Percentiles rank a stretch among this genome's conserved stretches.
Evolutionary conservation across 1,284 basidiomycete genomes (phyloP).

Genomic region (Singerocomus inundabilis): DNA sequence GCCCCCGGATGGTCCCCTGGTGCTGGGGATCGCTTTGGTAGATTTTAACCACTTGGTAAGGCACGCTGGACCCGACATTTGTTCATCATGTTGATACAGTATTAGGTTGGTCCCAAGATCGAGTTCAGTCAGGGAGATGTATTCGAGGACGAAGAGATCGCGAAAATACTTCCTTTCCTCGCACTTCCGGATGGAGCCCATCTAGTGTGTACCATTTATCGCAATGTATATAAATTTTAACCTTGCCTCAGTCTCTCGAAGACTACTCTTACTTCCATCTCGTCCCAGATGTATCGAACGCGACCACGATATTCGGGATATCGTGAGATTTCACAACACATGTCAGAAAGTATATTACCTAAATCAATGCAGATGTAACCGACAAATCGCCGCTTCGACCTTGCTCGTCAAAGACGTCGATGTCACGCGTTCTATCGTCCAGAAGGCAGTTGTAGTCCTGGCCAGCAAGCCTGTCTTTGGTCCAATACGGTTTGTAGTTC

Average conservation of each 20-base stretch:
- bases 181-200: slow-evolving; percentile 97
- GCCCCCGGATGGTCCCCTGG: slow-evolving; percentile 56
- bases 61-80: slow-evolving; percentile 8
- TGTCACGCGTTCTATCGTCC: slow-evolving; percentile 94
- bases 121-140: slow-evolving; percentile 76
- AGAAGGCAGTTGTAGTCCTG: slow-evolving; percentile 96
- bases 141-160: slow-evolving; percentile 78
- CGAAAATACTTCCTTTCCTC: slow-evolving; percentile 89
- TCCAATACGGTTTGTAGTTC: slow-evolving; percentile 62
- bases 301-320: slow-evolving; percentile 89
- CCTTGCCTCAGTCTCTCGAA: slow-evolving; percentile 68
- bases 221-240: slow-evolving; percentile 10
- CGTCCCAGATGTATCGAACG: slow-evolving; percentile 63
- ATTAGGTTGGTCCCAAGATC: slow-evolving; percentile 85
- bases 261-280: slow-evolving; percentile 98
- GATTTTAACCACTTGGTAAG: slow-evolving; percentile 89
- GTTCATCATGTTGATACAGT: slow-evolving; percentile 16
- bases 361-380: slow-evolving; percentile 72
- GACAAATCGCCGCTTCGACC: slow-evolving; percentile 84
- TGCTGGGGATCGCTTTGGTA: slow-evolving; percentile 82
- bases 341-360: not conserved
- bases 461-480: slow-evolving; percentile 89
- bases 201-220: slow-evolving; percentile 52
- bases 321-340: slow-evolving; percentile 57
- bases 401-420: slow-evolving; percentile 83